These are phyloP conservation scores for Cadophora gregata DNA, from an alignment of 2,329 filamentous ascomycete genomes.

Conservation along the genomic window DNA sequence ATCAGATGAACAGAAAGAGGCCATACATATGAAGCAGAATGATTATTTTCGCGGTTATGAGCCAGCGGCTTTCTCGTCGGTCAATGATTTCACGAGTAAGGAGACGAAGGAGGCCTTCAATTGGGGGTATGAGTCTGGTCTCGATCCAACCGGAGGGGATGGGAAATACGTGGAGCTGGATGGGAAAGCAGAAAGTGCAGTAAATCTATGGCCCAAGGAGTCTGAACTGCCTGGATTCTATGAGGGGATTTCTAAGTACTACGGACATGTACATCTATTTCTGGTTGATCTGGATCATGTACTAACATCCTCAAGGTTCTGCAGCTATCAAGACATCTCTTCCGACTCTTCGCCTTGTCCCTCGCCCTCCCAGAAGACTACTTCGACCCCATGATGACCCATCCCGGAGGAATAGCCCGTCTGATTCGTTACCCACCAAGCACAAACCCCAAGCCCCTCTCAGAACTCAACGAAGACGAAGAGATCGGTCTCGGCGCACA, in stretches of 20 bases:
- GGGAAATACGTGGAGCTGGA: slow-evolving; percentile 44
- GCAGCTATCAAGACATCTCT: slow-evolving; percentile 48
- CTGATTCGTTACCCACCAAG: slow-evolving; percentile 57
- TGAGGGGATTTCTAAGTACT: slow-evolving; percentile 40
- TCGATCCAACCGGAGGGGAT: slow-evolving; percentile 42
- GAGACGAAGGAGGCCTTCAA: slow-evolving; percentile 54
- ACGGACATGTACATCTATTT: slow-evolving; percentile 34
- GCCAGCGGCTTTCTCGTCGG: slow-evolving; percentile 51
- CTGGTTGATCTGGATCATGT: neutral
- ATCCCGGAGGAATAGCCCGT: slow-evolving; percentile 52
- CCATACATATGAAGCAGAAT: slow-evolving; percentile 46
- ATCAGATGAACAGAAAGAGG: slow-evolving; percentile 52
- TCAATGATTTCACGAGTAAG: slow-evolving; percentile 52
- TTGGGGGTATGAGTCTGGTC: slow-evolving; percentile 43
- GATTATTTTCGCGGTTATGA: slow-evolving; percentile 56
- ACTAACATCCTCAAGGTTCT: slow-evolving; percentile 31
- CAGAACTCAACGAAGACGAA: slow-evolving; percentile 39
- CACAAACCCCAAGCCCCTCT: slow-evolving; percentile 39
- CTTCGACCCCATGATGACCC: slow-evolving; percentile 50
- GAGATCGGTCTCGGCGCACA: slow-evolving; percentile 53
- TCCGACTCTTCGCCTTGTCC: slow-evolving; percentile 48
- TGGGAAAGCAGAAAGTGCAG: slow-evolving; percentile 35
- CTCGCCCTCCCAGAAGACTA: slow-evolving; percentile 49
- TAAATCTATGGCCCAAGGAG: slow-evolving; percentile 42
- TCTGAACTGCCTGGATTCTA: slow-evolving; percentile 42